Evolutionary conservation across 1,139 yeast species (phyloP).

Genomic region (Protomyces arabidopsidicola): DNA sequence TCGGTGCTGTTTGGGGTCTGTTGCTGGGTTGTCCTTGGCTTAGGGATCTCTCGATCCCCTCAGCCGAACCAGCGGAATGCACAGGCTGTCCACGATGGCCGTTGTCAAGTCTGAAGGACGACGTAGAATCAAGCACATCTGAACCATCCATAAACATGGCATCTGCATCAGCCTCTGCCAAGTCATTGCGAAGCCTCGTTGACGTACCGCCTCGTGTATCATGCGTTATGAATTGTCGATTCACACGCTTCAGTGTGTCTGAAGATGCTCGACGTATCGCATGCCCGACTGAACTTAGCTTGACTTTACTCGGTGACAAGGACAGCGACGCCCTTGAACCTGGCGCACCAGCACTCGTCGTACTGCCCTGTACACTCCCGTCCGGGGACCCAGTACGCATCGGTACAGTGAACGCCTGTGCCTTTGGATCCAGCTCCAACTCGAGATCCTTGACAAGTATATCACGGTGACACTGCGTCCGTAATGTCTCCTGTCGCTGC

Average conservation of each 20-base stretch:
- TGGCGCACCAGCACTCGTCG: neutral
- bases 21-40: neutral
- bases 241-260: conserved; percentile 12
- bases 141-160: neutral
- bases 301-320: conserved; percentile 11
- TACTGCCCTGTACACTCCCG: neutral
- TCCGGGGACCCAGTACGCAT: conserved; percentile 8
- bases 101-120: neutral
- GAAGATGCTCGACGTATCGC: conserved; percentile 12
- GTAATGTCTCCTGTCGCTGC: conserved; percentile 51
- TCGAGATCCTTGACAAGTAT: conserved; percentile 42
- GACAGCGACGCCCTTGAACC: neutral
- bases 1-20: neutral
- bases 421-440: conserved; percentile 34
- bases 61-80: neutral
- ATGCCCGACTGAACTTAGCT: conserved; percentile 7
- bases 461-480: conserved; percentile 44
- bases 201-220: neutral
- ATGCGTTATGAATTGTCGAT: neutral
- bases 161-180: neutral
- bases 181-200: neutral
- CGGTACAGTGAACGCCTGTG: conserved; percentile 9
- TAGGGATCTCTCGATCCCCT: neutral
- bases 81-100: neutral
- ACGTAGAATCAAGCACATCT: neutral